Evolutionary conservation across 1,284 basidiomycete species (phyloP), one percentile per base, ranked within the genome.

Genomic region (Apiotrichum laibachii): DNA sequence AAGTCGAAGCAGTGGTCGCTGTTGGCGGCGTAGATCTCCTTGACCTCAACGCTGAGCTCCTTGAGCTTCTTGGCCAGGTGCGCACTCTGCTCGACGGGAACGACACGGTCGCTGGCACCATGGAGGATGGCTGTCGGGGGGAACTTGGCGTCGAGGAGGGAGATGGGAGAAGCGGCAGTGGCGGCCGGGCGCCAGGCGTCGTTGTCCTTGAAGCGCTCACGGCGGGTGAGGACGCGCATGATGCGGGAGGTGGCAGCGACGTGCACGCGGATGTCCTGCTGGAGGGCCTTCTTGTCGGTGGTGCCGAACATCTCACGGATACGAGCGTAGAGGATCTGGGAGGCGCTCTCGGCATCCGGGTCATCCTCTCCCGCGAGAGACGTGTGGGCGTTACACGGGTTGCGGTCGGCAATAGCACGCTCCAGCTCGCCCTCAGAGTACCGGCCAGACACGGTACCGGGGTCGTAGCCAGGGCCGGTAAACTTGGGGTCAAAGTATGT

Each of bases 61-160:
- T 54, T 57, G 26, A 71, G 58, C 40, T 55, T 61, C 26, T 61
- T 48, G 15, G 53, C 65, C 22, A 71, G 55, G 9, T 53, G 37
- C 40, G 55, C 48, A 16, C 56, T 50, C 55, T 70, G 69, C 7
- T 50, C 57, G 40, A 69, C 50, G 13, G 63, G 64, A 5, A 71
- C 67, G 16, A 57, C 37, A 1, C 15, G 16, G 54, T 72, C 70
- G 4, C 26, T 54, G 13, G 49, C 56, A 1, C 70, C 69, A 46
- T 72, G 70, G 12, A 72, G 39, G 37, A 72, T 49, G 50, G 59
- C 62, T 2, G 67, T 70, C 5, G 70, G 69, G 4, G 68, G 67
- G 53, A 64, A 72, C 9, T 16, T 7, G 22, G 22, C 31, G 40
- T 53, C 51, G 42, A 53, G n/a, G 22, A 19, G 22, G n/a, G 40